These are phyloP conservation scores for Tricholomella constricta DNA, from an alignment of 768 basidiomycete species.

Conservation along the genomic window DNA sequence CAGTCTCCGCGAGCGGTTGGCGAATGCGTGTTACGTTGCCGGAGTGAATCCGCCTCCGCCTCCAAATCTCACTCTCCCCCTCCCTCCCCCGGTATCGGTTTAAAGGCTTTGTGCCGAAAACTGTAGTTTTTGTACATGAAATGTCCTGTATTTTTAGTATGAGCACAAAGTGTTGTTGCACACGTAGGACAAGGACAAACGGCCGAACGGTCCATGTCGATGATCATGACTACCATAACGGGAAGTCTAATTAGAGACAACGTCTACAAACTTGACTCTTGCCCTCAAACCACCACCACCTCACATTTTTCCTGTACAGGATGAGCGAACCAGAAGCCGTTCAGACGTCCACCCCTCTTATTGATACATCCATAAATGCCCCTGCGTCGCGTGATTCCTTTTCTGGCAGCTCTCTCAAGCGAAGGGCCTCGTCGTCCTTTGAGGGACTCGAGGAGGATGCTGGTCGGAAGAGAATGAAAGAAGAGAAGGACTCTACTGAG, in stretches of 20 bases:
- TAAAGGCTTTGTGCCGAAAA: constrained; percentile 20
- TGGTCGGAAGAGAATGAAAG: constrained; percentile 64
- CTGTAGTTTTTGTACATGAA: constrained; percentile 9
- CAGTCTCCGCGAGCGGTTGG: constrained; percentile 46
- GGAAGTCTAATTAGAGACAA: constrained; percentile 26
- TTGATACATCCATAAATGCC: constrained; percentile 19
- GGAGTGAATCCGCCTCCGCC: constrained; percentile 47
- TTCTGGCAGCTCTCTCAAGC: constrained; percentile 44
- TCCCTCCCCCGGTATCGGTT: constrained; percentile 28
- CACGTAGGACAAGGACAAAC: constrained; percentile 1
- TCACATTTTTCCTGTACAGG: constrained; percentile 3
- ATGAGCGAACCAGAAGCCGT: constrained; percentile 15
- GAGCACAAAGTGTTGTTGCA: background rate
- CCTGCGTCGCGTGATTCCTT: constrained; percentile 12
- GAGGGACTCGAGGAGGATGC: constrained; percentile 47
- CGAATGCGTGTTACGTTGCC: constrained; percentile 47
- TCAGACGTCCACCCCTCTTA: constrained; percentile 18
- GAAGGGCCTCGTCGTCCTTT: constrained; percentile 62
- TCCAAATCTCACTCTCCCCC: constrained; percentile 36
- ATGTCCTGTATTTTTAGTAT: constrained; percentile 13
- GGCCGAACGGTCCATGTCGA: too few relatives aligned
- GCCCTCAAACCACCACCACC: constrained; percentile 20
- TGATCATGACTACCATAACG: constrained; percentile 21
- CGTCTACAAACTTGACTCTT: constrained; percentile 17
- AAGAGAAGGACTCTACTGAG: constrained; percentile 31